A percentile compares a stretch with the other conserved stretches of the same genome.
Evolutionary conservation across 2,329 filamentous ascomycete genomes (phyloP).

Genomic region (Ophiognomonia clavigignenti-juglandacearum): DNA sequence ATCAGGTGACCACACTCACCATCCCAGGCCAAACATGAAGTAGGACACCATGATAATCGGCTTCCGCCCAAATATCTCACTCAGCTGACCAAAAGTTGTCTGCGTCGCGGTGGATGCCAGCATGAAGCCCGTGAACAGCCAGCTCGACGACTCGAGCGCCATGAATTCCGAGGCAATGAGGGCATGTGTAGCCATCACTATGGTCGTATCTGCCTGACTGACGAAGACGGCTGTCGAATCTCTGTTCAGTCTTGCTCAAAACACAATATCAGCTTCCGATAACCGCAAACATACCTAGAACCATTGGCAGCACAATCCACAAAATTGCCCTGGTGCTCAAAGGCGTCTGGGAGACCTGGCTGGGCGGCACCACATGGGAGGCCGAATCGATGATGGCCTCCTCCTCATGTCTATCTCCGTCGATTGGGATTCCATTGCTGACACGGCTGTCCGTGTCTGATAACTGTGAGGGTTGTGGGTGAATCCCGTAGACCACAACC

Average conservation of each 20-base stretch:
- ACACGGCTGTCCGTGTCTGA: neutral
- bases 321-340: conserved; percentile 13
- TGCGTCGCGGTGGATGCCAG: conserved; percentile 48
- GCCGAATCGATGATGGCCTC: conserved; percentile 8
- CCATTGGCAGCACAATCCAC: conserved; percentile 21
- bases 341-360: neutral
- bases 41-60: conserved; percentile 44
- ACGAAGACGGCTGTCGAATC: conserved; percentile 66
- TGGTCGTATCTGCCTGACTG: conserved; percentile 57
- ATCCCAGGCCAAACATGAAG: conserved; percentile 41
- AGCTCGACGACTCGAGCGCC: conserved; percentile 50
- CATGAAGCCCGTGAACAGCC: conserved; percentile 50
- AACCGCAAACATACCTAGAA: too few species aligned
- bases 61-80: conserved; percentile 54
- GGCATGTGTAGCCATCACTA: conserved; percentile 63
- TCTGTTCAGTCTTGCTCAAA: too few species aligned
- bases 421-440: neutral
- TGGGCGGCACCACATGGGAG: neutral
- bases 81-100: conserved; percentile 51
- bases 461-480: neutral
- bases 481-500: neutral
- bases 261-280: too few species aligned
- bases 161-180: conserved; percentile 58
- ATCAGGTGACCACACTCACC: conserved; percentile 39
- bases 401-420: neutral